Base-by-base conservation (phyloP, 2,329 filamentous ascomycete species). In the Whalleya microplaca region DNA sequence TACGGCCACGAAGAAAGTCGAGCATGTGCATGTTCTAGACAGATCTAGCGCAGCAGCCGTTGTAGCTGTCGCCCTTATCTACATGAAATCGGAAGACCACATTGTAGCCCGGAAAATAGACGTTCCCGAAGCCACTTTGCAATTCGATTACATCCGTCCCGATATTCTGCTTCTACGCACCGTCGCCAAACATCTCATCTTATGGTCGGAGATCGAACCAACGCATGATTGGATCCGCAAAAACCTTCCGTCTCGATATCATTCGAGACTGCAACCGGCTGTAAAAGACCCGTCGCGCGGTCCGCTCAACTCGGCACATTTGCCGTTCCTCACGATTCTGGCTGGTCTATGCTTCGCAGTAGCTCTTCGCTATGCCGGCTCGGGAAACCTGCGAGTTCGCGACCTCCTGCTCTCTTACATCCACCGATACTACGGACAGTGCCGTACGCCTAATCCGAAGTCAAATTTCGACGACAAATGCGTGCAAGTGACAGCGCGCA, bases 71-170 rank as follows among this genome's bases (percentile, higher is more conserved):
- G 86, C 92, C 1, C 82, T 99, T 51, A 94, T 99, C 29, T 99
- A 94, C 73, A 95, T 99, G 91, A 98, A 98, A 74, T 95, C 94
- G 0, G 91, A 96, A 62, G 91, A 99, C 69, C 83, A 85, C 56
- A 86, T 90, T 16, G 84, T 99, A 19, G 95, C 95, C 2, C 86
- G 88, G 53, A 98, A 97, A 77, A 88, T 99, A 50, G 92, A 98
- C 71, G 87, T 98, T 0, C 96, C 96, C 0, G 90, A 96, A 63
- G 96, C 95, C 0, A 78, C 90, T 21, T 82, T 95, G 32, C 93
- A 98, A 64, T 98, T 96, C 71, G 95, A 98, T 71, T 97, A 98
- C 70, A 89, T 98, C 18, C 87, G 95, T 2, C 95, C 95, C 0
- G 95, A 99, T 69, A 87, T 97, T 42, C 89, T 99, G 62, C 84